Evolutionary conservation across 1,284 basidiomycete species (phyloP), one percentile per base, ranked within the genome.

Genomic region (Trametes pubescens): DNA sequence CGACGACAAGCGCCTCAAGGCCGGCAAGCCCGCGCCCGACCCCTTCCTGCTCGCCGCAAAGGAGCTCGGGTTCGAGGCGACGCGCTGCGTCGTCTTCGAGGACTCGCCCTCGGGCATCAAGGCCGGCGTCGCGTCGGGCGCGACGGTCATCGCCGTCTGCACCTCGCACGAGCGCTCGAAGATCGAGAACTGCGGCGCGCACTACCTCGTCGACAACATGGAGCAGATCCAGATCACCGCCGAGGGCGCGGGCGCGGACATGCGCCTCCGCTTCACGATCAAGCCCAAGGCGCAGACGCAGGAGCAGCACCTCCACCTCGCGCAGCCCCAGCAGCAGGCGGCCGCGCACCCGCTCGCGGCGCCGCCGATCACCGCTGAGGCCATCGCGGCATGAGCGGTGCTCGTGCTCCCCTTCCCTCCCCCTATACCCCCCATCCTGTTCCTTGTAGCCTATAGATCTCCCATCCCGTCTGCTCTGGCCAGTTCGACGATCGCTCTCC

Each of bases 141-240:
- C 89, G 16, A 90, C 84, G 10, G 91, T 92, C 63, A 87, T 93
- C 68, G 91, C 91, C 1, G 86, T 93, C 16, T 92, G 90, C 80
- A 92, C 84, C 69, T 88, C 82, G 76, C 90, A 86, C 70, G 81
- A 83, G 71, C 78, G 85, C 54, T 69, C 74, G 35, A 81, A 86
- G 71, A 84, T 88, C 65, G 84, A 86, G 68, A 78, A 84, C 70
- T 86, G 85, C 53, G 89, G 90, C 51, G 90, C 90, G 8, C 89
- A 92, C 73, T 91, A 80, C 70, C 75, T 90, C 59, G 82, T 90
- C 43, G 84, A 88, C 35, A 84, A 86, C 71, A 84, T 87, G 86
- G 82, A 86, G 66, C 78, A 79, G 66, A 80, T 89, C 37, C 66
- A 62, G 18, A 85, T 86, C 62, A 78, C 79, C 35, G 67, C 74